Percentiles rank a stretch among this genome's conserved stretches.
phyloP scores from a whole-genome alignment of 495 filamentous ascomycete species.

The Hyaloscypha hepaticicola region DNA sequence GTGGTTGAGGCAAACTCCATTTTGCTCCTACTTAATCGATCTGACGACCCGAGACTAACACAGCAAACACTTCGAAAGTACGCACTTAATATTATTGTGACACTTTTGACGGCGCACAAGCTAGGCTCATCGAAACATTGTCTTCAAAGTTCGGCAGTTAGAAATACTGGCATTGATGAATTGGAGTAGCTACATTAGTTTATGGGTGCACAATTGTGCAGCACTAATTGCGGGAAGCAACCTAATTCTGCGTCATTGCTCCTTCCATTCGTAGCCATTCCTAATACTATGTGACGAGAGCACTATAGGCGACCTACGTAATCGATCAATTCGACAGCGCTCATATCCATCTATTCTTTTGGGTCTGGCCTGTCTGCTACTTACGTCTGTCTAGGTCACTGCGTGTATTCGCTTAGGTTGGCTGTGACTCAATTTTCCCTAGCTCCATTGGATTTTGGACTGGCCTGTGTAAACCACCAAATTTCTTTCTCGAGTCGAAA shows the following conservation, averaged over 20 bases:
- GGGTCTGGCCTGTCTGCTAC: neutral
- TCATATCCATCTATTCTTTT: conserved; percentile 1
- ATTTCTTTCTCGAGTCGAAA: conserved; percentile 1
- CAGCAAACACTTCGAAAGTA: neutral
- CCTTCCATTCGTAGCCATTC: conserved; percentile 1
- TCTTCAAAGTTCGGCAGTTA: neutral
- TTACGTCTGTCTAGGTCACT: conserved; percentile 1
- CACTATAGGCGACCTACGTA: neutral
- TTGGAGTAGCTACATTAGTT: conserved; percentile 1
- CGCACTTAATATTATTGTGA: conserved; percentile 1
- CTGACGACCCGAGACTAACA: neutral
- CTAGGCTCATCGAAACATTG: neutral
- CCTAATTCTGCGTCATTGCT: neutral
- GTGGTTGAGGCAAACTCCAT: neutral
- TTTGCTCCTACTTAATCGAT: neutral
- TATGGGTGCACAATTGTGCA: neutral
- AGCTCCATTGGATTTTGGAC: neutral
- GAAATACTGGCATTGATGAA: conserved; percentile 1
- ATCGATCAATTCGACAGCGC: neutral
- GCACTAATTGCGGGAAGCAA: neutral
- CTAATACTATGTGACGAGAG: conserved; percentile 1
- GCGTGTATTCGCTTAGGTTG: neutral
- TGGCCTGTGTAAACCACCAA: neutral
- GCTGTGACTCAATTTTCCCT: neutral
- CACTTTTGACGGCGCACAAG: neutral